Percentiles rank a stretch among this genome's conserved stretches.
Evolutionary conservation across 345 rosid species (phyloP).

Genomic region (Gossypium arboreum): DNA sequence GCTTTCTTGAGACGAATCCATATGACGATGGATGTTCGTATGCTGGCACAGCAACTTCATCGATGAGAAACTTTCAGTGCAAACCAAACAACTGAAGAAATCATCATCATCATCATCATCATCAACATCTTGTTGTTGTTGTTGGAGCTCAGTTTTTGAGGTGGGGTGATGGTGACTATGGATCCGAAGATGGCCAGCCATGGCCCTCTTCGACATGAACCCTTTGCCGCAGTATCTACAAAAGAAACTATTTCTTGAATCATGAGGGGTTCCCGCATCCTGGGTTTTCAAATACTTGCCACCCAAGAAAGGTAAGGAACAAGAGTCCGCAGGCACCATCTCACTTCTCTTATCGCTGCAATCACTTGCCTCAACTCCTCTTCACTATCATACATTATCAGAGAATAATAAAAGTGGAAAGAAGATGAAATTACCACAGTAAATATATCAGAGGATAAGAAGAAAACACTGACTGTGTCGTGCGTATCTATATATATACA

Average conservation of each 20-base stretch:
- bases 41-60: not conserved
- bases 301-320: not conserved
- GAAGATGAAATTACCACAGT: too few relatives aligned
- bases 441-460: too few relatives aligned
- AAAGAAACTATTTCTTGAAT: not conserved
- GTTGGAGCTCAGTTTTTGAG: not conserved
- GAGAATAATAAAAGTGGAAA: too few relatives aligned
- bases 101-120: not conserved
- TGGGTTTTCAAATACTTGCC: not conserved
- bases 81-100: not conserved
- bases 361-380: not conserved
- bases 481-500: too few relatives aligned
- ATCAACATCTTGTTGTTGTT: not conserved
- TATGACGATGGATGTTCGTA: not conserved
- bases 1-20: not conserved
- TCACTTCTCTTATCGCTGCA: not conserved
- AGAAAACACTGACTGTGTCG: not conserved
- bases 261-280: not conserved
- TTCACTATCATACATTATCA: not conserved
- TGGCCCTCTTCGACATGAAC: not conserved
- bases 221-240: not conserved
- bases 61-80: not conserved
- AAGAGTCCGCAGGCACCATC: not conserved
- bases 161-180: not conserved
- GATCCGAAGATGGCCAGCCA: conserved; percentile 6